phyloP scores from a whole-genome alignment of 352 stramenopile species.

The Aphanomyces euteiches region DNA sequence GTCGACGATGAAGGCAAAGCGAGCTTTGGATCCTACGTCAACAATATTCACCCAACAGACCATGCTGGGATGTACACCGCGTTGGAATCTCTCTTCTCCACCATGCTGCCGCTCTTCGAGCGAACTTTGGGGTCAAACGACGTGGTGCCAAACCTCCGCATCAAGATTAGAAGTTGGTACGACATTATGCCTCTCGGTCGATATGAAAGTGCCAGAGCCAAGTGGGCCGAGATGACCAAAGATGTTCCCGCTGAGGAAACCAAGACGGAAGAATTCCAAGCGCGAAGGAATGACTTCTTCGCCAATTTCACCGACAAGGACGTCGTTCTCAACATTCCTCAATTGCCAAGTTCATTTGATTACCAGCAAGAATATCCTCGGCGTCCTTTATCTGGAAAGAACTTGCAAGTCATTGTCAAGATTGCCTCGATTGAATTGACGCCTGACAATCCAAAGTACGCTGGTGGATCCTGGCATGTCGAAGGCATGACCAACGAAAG shows the following conservation, averaged over 20 bases:
- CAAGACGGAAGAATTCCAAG: no score
- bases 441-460: slow-evolving; percentile 40
- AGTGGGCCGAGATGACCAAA: no score
- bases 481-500: slow-evolving; percentile 44
- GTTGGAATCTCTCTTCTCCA: slow-evolving; percentile 37
- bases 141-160: not conserved
- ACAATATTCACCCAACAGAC: slow-evolving; percentile 44
- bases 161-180: not conserved
- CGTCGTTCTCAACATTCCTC: not conserved
- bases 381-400: slow-evolving; percentile 5
- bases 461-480: slow-evolving; percentile 46
- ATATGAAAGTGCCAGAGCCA: not conserved
- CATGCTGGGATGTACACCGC: slow-evolving; percentile 37
- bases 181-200: not conserved
- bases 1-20: slow-evolving; percentile 32
- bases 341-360: not conserved
- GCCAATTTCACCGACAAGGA: no score
- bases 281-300: no score
- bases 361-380: not conserved
- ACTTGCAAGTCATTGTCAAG: slow-evolving; percentile 48
- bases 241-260: no score
- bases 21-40: slow-evolving; percentile 48
- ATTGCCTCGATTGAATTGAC: slow-evolving; percentile 50
- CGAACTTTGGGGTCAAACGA: slow-evolving; percentile 18
- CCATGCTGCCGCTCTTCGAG: slow-evolving; percentile 47